Conservation (phyloP, 2,329 filamentous ascomycete genomes). For the Metarhizium album region DNA sequence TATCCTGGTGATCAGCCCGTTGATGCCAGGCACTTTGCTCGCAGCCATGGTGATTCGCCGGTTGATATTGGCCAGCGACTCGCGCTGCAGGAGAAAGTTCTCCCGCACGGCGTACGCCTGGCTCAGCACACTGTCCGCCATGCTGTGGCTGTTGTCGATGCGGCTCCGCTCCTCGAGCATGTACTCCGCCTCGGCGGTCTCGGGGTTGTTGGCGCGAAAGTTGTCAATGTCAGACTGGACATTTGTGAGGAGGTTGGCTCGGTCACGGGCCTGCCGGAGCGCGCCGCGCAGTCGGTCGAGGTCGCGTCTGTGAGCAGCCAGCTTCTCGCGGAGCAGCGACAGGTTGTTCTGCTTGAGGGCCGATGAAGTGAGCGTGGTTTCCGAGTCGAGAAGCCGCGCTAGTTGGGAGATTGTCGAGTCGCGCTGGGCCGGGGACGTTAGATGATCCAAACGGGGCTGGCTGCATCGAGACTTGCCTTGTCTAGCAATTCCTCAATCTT, state of each 20-base stretch:
- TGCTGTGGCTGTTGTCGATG: slow-evolving; percentile 80
- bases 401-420: slow-evolving; percentile 75
- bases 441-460: neutral
- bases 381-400: slow-evolving; percentile 81
- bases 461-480: slow-evolving; percentile 35
- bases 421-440: slow-evolving; percentile 42
- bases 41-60: slow-evolving; percentile 81
- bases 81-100: slow-evolving; percentile 75
- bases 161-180: slow-evolving; percentile 84
- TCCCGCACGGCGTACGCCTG: slow-evolving; percentile 97
- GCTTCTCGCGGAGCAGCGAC: slow-evolving; percentile 79
- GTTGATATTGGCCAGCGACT: slow-evolving; percentile 82
- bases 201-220: slow-evolving; percentile 74
- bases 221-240: slow-evolving; percentile 87
- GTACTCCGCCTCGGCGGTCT: slow-evolving; percentile 82
- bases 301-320: slow-evolving; percentile 77
- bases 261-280: slow-evolving; percentile 69
- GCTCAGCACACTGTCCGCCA: slow-evolving; percentile 82
- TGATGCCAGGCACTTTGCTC: slow-evolving; percentile 85
- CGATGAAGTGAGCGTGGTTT: slow-evolving; percentile 75
- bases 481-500: slow-evolving; percentile 78
- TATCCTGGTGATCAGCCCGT: slow-evolving; percentile 83
- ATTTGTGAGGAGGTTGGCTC: slow-evolving; percentile 80
- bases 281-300: slow-evolving; percentile 62
- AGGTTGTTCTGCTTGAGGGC: slow-evolving; percentile 97